Conservation (phyloP, 441 rosid genomes). For the Bruguiera hainesii region DNA sequence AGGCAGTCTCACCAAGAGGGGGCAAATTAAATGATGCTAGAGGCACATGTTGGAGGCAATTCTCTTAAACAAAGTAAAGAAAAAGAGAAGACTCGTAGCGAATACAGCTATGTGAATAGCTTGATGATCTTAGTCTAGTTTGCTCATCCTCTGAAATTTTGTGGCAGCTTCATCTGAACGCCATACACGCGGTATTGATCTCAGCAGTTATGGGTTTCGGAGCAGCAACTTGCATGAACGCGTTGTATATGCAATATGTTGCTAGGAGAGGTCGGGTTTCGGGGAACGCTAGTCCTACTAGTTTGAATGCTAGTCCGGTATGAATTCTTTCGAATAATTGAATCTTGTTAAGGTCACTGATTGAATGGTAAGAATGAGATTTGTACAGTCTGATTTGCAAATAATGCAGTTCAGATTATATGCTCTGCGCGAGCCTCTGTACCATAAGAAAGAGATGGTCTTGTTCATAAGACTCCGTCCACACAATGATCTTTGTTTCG, state of each 20-base stretch:
- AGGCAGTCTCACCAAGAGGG: neutral
- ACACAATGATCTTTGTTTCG: too few species aligned
- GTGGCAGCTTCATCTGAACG: conserved; percentile 64
- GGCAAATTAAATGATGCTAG: neutral
- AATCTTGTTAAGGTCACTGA: too few species aligned
- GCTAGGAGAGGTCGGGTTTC: conserved; percentile 53
- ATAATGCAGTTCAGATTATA: too few species aligned
- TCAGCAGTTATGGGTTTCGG: conserved; percentile 78
- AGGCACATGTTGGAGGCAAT: too few species aligned
- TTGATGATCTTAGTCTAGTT: neutral
- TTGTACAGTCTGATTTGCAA: too few species aligned
- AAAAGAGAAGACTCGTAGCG: neutral
- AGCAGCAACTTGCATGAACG: conserved; percentile 63
- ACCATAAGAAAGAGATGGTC: too few species aligned
- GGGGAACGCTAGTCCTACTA: conserved; percentile 33
- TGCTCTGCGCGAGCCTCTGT: too few species aligned
- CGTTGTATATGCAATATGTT: conserved; percentile 52
- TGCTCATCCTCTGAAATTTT: conserved; percentile 1
- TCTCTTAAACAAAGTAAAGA: neutral
- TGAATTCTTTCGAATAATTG: conserved; percentile 24
- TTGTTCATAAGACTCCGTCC: too few species aligned
- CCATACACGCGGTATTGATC: conserved; percentile 54
- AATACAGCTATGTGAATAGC: neutral
- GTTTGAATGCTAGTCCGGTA: conserved; percentile 30
- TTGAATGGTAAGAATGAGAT: too few species aligned